A percentile compares a stretch with the other conserved stretches of the same genome.
Evolutionary conservation across 371 early-diverging fungal genomes (phyloP).

Genomic region (Mucor sp.): DNA sequence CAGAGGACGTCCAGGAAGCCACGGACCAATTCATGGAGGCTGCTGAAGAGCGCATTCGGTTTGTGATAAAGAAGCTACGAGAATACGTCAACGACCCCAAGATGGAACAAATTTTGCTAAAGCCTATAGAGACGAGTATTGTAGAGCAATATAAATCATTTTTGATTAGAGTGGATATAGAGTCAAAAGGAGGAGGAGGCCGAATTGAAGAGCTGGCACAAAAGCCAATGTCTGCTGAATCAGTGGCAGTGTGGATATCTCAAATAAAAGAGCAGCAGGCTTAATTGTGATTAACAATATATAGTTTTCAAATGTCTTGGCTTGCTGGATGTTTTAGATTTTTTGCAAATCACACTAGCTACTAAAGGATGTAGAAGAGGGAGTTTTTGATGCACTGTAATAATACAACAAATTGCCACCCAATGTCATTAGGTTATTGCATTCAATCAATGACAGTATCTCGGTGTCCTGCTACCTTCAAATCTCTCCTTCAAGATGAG

Average conservation of each 20-base stretch:
- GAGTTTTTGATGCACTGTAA: background rate
- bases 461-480: background rate
- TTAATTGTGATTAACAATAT: background rate
- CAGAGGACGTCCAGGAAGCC: slow-evolving; percentile 27
- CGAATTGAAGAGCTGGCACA: slow-evolving; percentile 11
- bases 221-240: slow-evolving; percentile 20
- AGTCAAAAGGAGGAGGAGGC: slow-evolving; percentile 46
- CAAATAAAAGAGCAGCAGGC: slow-evolving; percentile 22
- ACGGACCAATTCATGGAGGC: slow-evolving; percentile 60
- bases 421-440: background rate
- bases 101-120: slow-evolving; percentile 74
- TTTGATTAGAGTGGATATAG: slow-evolving; percentile 52
- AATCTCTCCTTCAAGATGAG: background rate
- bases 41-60: slow-evolving; percentile 53
- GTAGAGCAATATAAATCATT: slow-evolving; percentile 71
- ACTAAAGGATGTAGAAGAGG: background rate
- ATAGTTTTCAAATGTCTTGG: background rate
- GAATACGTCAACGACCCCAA: slow-evolving; percentile 76
- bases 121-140: slow-evolving; percentile 72
- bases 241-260: slow-evolving; percentile 25
- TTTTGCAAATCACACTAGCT: background rate
- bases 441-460: too few relatives aligned
- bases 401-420: background rate
- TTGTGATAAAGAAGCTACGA: slow-evolving; percentile 59
- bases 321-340: background rate